These are phyloP conservation scores for Microbotryomycetes sp. DNA, from an alignment of 1,284 basidiomycete genomes.

Conservation along the genomic window DNA sequence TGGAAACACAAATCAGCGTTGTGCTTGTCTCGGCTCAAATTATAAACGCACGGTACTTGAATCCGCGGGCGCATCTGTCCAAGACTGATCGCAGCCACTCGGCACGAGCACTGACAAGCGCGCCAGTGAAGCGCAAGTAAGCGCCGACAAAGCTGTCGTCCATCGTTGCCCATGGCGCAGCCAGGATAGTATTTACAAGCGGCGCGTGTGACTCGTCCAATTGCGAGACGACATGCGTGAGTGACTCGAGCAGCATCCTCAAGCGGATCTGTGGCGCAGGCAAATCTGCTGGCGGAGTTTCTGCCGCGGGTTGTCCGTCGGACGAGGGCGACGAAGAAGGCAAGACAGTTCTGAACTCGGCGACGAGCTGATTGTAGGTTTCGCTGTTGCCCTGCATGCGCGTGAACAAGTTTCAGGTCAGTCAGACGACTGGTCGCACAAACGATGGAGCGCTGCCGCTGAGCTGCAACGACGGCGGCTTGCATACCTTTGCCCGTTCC, in stretches of 20 bases:
- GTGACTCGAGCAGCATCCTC: constrained; percentile 44
- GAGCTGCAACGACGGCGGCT: not conserved
- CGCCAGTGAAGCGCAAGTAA: constrained; percentile 80
- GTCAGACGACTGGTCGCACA: constrained; percentile 64
- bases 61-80: constrained; percentile 68
- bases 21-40: constrained; percentile 22
- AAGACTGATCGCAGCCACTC: constrained; percentile 84
- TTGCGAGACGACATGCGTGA: constrained; percentile 53
- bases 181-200: constrained; percentile 79
- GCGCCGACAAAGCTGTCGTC: constrained; percentile 73
- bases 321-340: constrained; percentile 22
- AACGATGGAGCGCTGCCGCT: constrained; percentile 52
- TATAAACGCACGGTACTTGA: constrained; percentile 72
- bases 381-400: constrained; percentile 40
- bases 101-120: constrained; percentile 85
- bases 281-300: constrained; percentile 16
- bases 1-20: not conserved
- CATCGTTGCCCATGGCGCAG: constrained; percentile 84
- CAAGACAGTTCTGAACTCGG: constrained; percentile 46
- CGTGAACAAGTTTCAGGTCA: constrained; percentile 45
- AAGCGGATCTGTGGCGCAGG: constrained; percentile 7
- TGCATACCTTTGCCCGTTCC: constrained; percentile 59
- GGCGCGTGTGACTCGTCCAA: constrained; percentile 70
- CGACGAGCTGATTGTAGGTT: constrained; percentile 49
- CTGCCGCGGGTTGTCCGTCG: constrained; percentile 30